Evolutionary conservation across 495 filamentous ascomycete species (phyloP).

Genomic region (Daldinia concentrica): DNA sequence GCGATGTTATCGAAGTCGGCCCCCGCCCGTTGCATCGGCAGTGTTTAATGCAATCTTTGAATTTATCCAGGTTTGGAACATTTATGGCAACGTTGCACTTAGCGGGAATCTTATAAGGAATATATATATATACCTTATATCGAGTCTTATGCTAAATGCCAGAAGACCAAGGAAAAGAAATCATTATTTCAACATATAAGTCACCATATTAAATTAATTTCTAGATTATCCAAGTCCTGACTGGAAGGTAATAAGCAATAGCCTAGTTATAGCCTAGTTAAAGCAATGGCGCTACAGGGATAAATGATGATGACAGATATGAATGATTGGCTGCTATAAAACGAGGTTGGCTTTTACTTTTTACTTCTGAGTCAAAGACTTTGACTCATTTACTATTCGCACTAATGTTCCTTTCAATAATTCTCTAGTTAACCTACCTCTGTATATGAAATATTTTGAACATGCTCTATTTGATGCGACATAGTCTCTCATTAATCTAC

Average conservation of each 20-base stretch:
- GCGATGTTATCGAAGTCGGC: background rate
- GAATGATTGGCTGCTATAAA: conserved; percentile 6
- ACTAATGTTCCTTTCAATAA: background rate
- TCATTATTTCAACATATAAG: background rate
- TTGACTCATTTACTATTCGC: conserved; percentile 4
- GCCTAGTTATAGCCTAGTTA: background rate
- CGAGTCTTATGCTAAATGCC: background rate
- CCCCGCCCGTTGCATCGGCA: conserved; percentile 24
- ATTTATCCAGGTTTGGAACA: background rate
- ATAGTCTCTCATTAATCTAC: background rate
- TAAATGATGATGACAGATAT: background rate
- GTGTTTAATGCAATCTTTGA: conserved; percentile 31
- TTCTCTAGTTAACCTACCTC: background rate
- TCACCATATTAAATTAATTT: background rate
- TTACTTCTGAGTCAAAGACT: background rate
- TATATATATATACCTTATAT: too few species aligned
- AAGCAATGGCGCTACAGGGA: background rate
- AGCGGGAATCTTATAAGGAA: background rate
- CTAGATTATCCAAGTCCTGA: background rate
- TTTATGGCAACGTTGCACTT: background rate
- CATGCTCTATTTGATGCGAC: background rate
- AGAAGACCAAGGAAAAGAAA: background rate
- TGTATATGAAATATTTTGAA: too few species aligned
- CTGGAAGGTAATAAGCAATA: background rate
- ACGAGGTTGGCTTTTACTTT: background rate